These are phyloP conservation scores for Coemansia sp. DNA, from an alignment of 192 early-diverging fungal genomes.

Conservation along the genomic window DNA sequence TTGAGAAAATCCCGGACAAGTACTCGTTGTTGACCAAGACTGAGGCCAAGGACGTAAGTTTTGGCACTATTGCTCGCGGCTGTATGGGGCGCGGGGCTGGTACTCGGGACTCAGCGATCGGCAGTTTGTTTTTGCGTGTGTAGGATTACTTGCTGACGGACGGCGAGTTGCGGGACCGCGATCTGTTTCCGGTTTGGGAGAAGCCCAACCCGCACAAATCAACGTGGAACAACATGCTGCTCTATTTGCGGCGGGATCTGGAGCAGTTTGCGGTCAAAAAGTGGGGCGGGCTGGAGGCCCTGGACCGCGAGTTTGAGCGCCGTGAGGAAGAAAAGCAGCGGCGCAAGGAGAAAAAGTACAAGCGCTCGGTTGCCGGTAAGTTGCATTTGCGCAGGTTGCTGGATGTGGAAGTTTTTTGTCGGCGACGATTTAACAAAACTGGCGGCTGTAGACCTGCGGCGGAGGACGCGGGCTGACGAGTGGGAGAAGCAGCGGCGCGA, in stretches of 20 bases:
- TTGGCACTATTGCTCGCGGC: neutral
- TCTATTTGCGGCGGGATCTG: conserved; percentile 81
- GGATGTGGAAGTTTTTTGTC: conserved; percentile 1
- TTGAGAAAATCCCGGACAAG: conserved; percentile 70
- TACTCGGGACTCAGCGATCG: too few species aligned
- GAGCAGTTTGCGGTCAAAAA: conserved; percentile 93
- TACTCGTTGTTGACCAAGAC: conserved; percentile 96
- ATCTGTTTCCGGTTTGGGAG: conserved; percentile 75
- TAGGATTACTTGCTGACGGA: conserved; percentile 93
- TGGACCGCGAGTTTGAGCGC: conserved; percentile 85
- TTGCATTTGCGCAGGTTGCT: conserved; percentile 50
- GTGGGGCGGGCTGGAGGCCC: conserved; percentile 79
- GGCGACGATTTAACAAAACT: neutral
- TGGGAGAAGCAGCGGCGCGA: conserved; percentile 54
- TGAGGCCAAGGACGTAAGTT: conserved; percentile 66
- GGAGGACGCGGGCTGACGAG: conserved; percentile 70
- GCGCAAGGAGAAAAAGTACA: conserved; percentile 81
- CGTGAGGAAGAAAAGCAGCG: conserved; percentile 71
- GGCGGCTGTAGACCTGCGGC: conserved; percentile 65
- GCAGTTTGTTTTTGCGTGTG: too few species aligned
- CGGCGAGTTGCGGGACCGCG: conserved; percentile 80
- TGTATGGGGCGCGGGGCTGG: neutral
- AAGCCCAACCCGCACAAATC: conserved; percentile 93
- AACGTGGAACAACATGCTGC: conserved; percentile 96
- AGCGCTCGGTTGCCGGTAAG: conserved; percentile 58